A percentile compares a stretch with the other conserved stretches of the same genome.
These are phyloP conservation scores for Cyberlindnera mycetangii DNA, from an alignment of 805 yeast species.

Conservation along the genomic window DNA sequence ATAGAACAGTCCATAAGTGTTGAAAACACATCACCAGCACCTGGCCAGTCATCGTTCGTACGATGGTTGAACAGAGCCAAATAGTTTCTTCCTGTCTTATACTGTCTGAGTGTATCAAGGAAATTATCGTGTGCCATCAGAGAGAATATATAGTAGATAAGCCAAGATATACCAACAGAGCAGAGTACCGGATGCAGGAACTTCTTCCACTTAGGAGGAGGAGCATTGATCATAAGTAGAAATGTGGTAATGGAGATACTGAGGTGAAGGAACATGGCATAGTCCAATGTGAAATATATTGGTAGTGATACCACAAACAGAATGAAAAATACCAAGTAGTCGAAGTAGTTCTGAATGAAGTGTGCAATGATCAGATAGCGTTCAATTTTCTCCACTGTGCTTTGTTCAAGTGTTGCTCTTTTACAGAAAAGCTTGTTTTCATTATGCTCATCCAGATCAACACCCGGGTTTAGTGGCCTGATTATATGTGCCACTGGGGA, in stretches of 20 bases:
- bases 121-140: conserved; percentile 50
- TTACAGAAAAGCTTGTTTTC: conserved; percentile 21
- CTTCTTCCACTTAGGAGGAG: conserved; percentile 47
- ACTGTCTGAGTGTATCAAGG: conserved; percentile 46
- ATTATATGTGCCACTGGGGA: conserved; percentile 19
- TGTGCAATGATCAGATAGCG: conserved; percentile 32
- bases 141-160: conserved; percentile 59
- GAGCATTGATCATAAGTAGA: conserved; percentile 40
- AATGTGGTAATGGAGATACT: conserved; percentile 58
- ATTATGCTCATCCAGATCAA: conserved; percentile 6
- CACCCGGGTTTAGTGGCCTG: conserved; percentile 18
- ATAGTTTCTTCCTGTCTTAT: conserved; percentile 70
- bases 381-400: conserved; percentile 2
- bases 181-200: conserved; percentile 70
- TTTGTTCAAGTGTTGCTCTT: conserved; percentile 23
- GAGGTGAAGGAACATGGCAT: conserved; percentile 60
- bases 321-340: conserved; percentile 48
- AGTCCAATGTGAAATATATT: conserved; percentile 53
- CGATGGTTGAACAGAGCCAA: conserved; percentile 48
- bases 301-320: conserved; percentile 57
- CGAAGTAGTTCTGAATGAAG: conserved; percentile 45
- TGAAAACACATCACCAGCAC: conserved; percentile 74
- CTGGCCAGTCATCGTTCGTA: conserved; percentile 49
- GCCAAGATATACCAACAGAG: conserved; percentile 60
- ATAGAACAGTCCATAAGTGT: conserved; percentile 75